A percentile compares a stretch with the other conserved stretches of the same genome.
Conservation (phyloP, 192 early-diverging fungal genomes). For the Coemansia umbellata region DNA sequence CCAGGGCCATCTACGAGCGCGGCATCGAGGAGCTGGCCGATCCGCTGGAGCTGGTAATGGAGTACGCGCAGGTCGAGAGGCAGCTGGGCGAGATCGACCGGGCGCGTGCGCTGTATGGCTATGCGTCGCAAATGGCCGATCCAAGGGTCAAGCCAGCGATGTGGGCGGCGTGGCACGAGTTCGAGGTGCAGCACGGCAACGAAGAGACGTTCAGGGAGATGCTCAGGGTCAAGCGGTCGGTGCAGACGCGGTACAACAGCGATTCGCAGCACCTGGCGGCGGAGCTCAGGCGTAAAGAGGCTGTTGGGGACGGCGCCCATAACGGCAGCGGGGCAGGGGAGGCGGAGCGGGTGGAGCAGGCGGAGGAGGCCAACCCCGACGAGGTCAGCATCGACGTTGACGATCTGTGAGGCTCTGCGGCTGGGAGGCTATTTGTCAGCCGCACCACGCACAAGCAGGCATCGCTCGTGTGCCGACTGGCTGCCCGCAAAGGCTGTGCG, state of each 20-base stretch:
- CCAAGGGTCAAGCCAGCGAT: conserved; percentile 71
- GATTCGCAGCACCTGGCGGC: conserved; percentile 66
- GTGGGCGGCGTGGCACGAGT: conserved; percentile 93
- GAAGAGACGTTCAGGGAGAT: conserved; percentile 99
- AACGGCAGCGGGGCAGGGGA: too few relatives aligned
- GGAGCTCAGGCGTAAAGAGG: too few relatives aligned
- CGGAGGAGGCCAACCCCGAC: conserved; percentile 7
- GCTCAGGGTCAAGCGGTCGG: conserved; percentile 88
- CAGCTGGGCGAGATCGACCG: conserved; percentile 93
- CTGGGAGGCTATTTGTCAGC: too few relatives aligned
- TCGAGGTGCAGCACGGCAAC: conserved; percentile 95
- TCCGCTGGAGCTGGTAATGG: conserved; percentile 63
- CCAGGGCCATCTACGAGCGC: conserved; percentile 90
- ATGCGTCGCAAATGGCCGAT: conserved; percentile 84
- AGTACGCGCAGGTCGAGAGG: conserved; percentile 85
- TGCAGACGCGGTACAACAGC: conserved; percentile 79
- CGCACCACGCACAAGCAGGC: too few relatives aligned
- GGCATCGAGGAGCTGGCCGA: conserved; percentile 87
- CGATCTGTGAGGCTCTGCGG: conserved; percentile 4
- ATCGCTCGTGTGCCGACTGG: too few relatives aligned
- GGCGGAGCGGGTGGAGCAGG: neutral
- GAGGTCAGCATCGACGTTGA: conserved; percentile 29
- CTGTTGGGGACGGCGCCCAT: too few relatives aligned
- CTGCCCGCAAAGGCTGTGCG: too few relatives aligned
- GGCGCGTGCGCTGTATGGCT: conserved; percentile 82